Conservation (phyloP, 1,284 basidiomycete species). For the Puccinia novopanici region DNA sequence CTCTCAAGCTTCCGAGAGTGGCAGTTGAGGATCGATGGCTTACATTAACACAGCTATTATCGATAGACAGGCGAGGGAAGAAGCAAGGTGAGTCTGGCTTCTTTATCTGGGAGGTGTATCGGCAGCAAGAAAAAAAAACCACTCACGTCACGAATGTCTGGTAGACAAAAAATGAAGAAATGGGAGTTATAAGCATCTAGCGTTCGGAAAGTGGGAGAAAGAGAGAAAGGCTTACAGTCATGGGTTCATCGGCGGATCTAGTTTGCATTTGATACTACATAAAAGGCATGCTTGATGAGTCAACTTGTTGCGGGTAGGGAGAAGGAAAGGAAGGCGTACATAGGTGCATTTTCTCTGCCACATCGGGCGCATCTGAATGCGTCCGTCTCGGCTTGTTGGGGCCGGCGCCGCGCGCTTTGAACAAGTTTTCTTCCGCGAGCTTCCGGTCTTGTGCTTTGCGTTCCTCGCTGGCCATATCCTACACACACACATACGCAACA, state of each 20-base stretch:
- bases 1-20: background rate
- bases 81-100: background rate
- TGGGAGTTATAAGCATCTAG: background rate
- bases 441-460: constrained; percentile 78
- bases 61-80: background rate
- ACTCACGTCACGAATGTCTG: constrained; percentile 23
- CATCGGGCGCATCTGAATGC: constrained; percentile 96
- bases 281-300: background rate
- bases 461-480: constrained; percentile 97
- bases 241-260: constrained; percentile 89
- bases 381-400: constrained; percentile 84
- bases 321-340: constrained; percentile 10
- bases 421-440: constrained; percentile 83
- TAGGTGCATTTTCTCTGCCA: constrained; percentile 83
- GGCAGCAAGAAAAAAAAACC: background rate
- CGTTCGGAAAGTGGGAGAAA: background rate
- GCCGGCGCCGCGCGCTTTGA: constrained; percentile 85
- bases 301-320: constrained; percentile 57
- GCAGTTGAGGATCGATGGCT: background rate
- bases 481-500: constrained; percentile 11
- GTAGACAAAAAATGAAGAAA: background rate
- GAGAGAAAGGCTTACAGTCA: constrained; percentile 71
- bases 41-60: constrained; percentile 23
- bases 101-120: background rate
- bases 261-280: constrained; percentile 69